Evolutionary conservation across 306 rosid species (phyloP).

Genomic region (Malus asiatica): DNA sequence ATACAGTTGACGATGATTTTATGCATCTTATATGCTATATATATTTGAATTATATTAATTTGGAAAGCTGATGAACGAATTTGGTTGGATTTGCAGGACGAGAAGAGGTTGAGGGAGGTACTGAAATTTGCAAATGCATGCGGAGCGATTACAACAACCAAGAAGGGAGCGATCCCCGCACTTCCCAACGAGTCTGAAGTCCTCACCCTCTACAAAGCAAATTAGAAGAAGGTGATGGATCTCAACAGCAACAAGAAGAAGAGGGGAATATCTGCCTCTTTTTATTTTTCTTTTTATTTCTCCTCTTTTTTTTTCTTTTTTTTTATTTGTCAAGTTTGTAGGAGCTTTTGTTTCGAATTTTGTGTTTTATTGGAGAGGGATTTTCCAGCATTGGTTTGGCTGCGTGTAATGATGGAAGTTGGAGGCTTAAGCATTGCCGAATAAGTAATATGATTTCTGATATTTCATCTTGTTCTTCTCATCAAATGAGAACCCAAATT

Average conservation of each 20-base stretch:
- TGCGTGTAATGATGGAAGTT: neutral
- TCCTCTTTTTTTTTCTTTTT: too few species aligned
- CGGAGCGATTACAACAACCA: conserved; percentile 90
- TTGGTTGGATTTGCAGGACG: conserved; percentile 44
- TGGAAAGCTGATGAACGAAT: neutral
- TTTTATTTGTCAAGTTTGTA: neutral
- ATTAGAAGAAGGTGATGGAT: conserved; percentile 3
- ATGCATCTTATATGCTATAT: too few species aligned
- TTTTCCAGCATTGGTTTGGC: neutral
- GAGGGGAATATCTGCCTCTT: neutral
- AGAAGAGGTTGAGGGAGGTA: conserved; percentile 47
- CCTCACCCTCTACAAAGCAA: conserved; percentile 32
- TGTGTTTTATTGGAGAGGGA: neutral
- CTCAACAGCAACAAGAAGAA: neutral
- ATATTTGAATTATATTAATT: too few species aligned
- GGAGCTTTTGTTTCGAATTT: neutral
- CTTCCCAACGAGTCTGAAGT: conserved; percentile 68
- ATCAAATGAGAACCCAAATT: too few species aligned
- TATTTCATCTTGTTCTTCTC: neutral
- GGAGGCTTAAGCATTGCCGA: neutral
- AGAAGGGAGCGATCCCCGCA: conserved; percentile 88
- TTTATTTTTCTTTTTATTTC: neutral
- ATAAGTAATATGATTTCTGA: neutral
- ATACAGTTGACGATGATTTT: neutral
- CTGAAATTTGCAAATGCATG: conserved; percentile 72